A percentile compares a stretch with the other conserved stretches of the same genome.
Evolutionary conservation across 306 rosid genomes (phyloP).

Genomic region (Fragaria iinumae): DNA sequence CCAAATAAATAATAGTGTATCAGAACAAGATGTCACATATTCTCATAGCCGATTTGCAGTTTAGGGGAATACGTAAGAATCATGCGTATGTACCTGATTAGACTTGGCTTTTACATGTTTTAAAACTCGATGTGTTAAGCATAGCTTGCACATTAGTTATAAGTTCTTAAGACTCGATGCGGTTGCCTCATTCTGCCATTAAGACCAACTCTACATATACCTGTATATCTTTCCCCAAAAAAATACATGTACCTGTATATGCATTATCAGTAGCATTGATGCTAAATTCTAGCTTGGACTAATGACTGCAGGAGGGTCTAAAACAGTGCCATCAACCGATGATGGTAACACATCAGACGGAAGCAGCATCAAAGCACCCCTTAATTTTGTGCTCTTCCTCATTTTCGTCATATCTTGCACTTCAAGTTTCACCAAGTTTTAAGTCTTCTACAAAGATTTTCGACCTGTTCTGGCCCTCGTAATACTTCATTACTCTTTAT

Average conservation of each 20-base stretch:
- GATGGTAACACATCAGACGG: conserved; percentile 46
- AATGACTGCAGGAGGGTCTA: conserved; percentile 47
- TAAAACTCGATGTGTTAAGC: neutral
- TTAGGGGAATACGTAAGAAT: no score
- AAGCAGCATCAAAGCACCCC: conserved; percentile 35
- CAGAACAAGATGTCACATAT: neutral
- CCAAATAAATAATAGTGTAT: no score
- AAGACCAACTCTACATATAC: neutral
- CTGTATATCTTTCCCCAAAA: no score
- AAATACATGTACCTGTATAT: neutral
- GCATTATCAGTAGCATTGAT: neutral
- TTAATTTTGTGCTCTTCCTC: conserved; percentile 32
- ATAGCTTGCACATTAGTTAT: neutral
- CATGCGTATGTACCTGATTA: no score
- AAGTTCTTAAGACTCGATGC: neutral
- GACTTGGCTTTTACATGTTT: no score
- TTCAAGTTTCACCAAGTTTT: conserved; percentile 33
- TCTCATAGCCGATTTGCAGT: neutral
- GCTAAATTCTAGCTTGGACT: conserved; percentile 5
- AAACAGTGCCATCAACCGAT: conserved; percentile 46
- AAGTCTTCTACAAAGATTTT: conserved; percentile 17
- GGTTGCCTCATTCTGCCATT: neutral
- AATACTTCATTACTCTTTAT: neutral
- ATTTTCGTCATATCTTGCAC: conserved; percentile 34
- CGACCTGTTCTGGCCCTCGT: neutral